These are phyloP conservation scores for Microbotryomycetes sp. DNA, from an alignment of 1,284 basidiomycete genomes.

Conservation along the genomic window DNA sequence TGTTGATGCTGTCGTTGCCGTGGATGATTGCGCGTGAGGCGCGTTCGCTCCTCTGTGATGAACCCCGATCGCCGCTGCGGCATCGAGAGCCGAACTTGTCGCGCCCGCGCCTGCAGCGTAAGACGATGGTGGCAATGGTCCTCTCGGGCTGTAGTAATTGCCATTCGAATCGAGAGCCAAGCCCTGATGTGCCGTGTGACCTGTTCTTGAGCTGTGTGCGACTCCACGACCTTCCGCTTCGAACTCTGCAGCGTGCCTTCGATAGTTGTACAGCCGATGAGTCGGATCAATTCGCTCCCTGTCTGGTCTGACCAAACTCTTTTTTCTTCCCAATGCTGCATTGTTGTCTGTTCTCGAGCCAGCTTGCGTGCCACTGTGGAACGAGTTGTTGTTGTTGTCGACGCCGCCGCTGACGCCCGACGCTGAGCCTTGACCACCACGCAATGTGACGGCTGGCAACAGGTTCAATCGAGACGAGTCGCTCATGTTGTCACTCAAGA, in stretches of 20 bases:
- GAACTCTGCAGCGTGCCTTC: slow-evolving; percentile 76
- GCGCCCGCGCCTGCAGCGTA: slow-evolving; percentile 7
- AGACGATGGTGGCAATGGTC: no score
- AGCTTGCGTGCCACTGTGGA: no score
- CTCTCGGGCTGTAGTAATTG: no score
- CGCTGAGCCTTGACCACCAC: no score
- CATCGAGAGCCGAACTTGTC: slow-evolving; percentile 19
- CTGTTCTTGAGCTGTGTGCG: slow-evolving; percentile 65
- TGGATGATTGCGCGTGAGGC: neutral
- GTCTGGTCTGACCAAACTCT: slow-evolving; percentile 88
- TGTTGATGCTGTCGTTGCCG: slow-evolving; percentile 34
- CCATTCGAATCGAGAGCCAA: slow-evolving; percentile 23
- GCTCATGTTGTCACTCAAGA: neutral
- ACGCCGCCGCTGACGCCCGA: neutral
- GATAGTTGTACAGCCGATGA: slow-evolving; percentile 93
- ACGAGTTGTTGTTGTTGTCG: no score
- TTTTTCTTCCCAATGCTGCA: slow-evolving; percentile 51
- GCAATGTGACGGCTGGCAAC: neutral
- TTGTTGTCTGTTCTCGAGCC: neutral
- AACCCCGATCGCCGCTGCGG: neutral
- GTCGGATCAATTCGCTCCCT: slow-evolving; percentile 93
- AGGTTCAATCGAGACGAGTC: neutral
- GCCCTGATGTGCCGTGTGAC: slow-evolving; percentile 52
- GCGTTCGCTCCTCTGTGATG: neutral
- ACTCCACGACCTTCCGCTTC: slow-evolving; percentile 56